Conservation (phyloP, 2,329 filamentous ascomycete genomes). For the Gnomoniopsis smithogilvyi region DNA sequence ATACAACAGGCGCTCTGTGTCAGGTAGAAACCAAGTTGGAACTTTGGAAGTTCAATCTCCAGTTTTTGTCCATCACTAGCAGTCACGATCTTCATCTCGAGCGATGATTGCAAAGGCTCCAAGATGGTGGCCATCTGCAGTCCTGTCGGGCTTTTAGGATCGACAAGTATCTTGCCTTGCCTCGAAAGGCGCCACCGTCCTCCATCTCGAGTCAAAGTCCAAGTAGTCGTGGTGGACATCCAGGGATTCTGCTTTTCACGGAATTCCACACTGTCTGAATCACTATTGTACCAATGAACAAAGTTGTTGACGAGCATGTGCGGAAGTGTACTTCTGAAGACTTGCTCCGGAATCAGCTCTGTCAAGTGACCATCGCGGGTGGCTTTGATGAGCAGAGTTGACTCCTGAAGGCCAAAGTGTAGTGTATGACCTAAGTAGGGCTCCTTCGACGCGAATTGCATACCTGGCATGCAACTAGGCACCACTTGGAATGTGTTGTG, state of each 20-base stretch:
- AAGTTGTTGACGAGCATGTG: conserved; percentile 34
- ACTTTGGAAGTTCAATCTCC: conserved; percentile 41
- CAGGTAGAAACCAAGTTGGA: conserved; percentile 46
- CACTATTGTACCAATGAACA: conserved; percentile 44
- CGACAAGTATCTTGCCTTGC: conserved; percentile 26
- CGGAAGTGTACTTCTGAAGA: conserved; percentile 31
- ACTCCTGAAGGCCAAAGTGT: conserved; percentile 28
- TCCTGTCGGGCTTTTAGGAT: conserved; percentile 32
- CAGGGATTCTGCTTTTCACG: conserved; percentile 26
- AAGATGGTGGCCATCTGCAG: conserved; percentile 30
- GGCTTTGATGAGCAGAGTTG: conserved; percentile 32
- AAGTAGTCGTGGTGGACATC: conserved; percentile 14
- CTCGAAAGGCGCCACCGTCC: conserved; percentile 24
- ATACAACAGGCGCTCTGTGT: conserved; percentile 25
- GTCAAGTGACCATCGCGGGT: conserved; percentile 1
- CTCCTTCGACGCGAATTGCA: conserved; percentile 38
- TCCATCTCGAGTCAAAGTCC: not conserved
- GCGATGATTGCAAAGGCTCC: conserved; percentile 30
- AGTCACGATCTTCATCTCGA: conserved; percentile 33
- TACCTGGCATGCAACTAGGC: conserved; percentile 33
- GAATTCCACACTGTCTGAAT: conserved; percentile 29
- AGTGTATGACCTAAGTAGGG: conserved; percentile 29
- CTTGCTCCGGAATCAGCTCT: not conserved
- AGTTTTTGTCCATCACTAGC: conserved; percentile 21
- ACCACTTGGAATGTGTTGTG: conserved; percentile 38